Evolutionary conservation across 2,329 filamentous ascomycete species (phyloP).

Genomic region (Claviceps paspali): DNA sequence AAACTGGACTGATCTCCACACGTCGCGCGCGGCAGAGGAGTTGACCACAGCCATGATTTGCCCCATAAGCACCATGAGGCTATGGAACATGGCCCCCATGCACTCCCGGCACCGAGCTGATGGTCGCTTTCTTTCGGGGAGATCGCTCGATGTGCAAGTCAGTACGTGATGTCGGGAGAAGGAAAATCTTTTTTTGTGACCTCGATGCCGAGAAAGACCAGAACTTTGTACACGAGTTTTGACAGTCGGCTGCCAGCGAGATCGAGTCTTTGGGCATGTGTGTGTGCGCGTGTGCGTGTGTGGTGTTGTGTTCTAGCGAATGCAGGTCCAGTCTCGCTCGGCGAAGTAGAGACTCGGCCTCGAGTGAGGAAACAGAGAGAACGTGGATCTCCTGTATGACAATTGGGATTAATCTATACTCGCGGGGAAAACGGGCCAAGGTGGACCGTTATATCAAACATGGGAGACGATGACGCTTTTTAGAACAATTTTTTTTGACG

Average conservation of each 20-base stretch:
- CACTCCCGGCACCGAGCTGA: constrained; percentile 16
- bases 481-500: constrained; percentile 35
- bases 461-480: constrained; percentile 18
- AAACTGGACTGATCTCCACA: constrained; percentile 65
- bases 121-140: constrained; percentile 8
- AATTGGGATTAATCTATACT: constrained; percentile 5
- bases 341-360: constrained; percentile 3
- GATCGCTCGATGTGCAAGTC: constrained; percentile 13
- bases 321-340: constrained; percentile 2
- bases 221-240: constrained; percentile 5
- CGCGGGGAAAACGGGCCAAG: constrained; percentile 13
- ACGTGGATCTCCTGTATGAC: constrained; percentile 4
- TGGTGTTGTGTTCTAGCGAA: constrained; percentile 13
- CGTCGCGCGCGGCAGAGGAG: constrained; percentile 12
- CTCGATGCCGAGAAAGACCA: constrained; percentile 13
- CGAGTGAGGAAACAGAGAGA: constrained; percentile 1
- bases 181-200: constrained; percentile 12
- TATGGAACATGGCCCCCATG: constrained; percentile 15
- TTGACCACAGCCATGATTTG: constrained; percentile 18
- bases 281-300: not conserved
- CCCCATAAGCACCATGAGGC: constrained; percentile 15
- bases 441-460: constrained; percentile 20
- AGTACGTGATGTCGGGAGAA: constrained; percentile 14
- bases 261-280: constrained; percentile 8
- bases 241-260: constrained; percentile 8